Evolutionary conservation across 2,329 filamentous ascomycete genomes (phyloP).

Genomic region (Monosporascus ibericus): DNA sequence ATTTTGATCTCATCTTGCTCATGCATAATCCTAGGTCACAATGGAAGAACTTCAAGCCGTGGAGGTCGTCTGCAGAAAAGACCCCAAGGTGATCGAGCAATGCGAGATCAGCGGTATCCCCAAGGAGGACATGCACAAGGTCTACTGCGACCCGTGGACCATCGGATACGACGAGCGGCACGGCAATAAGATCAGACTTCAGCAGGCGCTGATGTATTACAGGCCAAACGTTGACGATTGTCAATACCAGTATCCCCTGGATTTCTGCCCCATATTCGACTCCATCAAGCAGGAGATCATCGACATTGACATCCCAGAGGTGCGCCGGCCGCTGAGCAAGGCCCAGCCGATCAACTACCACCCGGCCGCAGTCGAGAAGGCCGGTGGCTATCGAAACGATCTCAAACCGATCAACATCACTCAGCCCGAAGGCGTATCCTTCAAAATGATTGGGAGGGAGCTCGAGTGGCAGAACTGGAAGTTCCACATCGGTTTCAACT

Average conservation of each 20-base stretch:
- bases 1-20: not conserved
- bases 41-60: constrained; percentile 84
- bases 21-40: constrained; percentile 55
- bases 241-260: constrained; percentile 86
- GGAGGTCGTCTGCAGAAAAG: constrained; percentile 67
- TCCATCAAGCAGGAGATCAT: constrained; percentile 71
- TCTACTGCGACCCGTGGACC: constrained; percentile 95
- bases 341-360: constrained; percentile 74
- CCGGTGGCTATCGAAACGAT: constrained; percentile 70
- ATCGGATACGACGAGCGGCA: constrained; percentile 92
- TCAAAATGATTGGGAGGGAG: constrained; percentile 66
- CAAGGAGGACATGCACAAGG: constrained; percentile 82
- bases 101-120: constrained; percentile 78
- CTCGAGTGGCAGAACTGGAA: constrained; percentile 92
- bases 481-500: constrained; percentile 91
- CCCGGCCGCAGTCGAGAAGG: constrained; percentile 62
- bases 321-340: constrained; percentile 69
- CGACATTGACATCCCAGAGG: constrained; percentile 74
- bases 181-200: constrained; percentile 69
- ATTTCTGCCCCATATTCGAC: constrained; percentile 92
- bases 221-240: constrained; percentile 77
- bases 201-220: constrained; percentile 96
- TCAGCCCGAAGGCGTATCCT: constrained; percentile 84
- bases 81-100: constrained; percentile 85
- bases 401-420: constrained; percentile 84